Conservation (phyloP, 2,329 filamentous ascomycete genomes). For the Ophiostoma ulmi region DNA sequence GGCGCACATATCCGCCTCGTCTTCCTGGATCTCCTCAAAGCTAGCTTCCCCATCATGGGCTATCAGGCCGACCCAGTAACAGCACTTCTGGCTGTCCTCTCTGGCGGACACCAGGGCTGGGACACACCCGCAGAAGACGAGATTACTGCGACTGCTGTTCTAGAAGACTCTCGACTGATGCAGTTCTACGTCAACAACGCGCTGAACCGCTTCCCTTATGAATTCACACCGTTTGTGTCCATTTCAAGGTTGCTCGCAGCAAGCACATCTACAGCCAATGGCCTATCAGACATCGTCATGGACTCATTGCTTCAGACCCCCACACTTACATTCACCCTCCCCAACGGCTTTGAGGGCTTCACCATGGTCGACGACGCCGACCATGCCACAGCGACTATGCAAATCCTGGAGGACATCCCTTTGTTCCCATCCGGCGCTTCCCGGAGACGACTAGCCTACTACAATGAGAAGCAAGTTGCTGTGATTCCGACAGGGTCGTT, state of each 20-base stretch:
- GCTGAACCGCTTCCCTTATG: slow-evolving; percentile 75
- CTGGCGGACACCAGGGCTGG: slow-evolving; percentile 48
- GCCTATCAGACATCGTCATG: slow-evolving; percentile 46
- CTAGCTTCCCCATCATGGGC: slow-evolving; percentile 60
- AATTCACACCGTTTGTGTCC: slow-evolving; percentile 71
- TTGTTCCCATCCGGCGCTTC: slow-evolving; percentile 52
- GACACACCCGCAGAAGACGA: slow-evolving; percentile 46
- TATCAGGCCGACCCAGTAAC: slow-evolving; percentile 69
- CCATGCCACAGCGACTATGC: slow-evolving; percentile 60
- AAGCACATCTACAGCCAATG: slow-evolving; percentile 38
- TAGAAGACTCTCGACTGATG: slow-evolving; percentile 54
- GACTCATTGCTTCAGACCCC: slow-evolving; percentile 63
- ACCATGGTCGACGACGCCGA: slow-evolving; percentile 78
- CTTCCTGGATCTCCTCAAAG: slow-evolving; percentile 66
- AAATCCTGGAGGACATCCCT: slow-evolving; percentile 58
- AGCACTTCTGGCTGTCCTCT: slow-evolving; percentile 60
- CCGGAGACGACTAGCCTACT: slow-evolving; percentile 41
- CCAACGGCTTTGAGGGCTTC: slow-evolving; percentile 66
- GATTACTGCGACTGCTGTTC: slow-evolving; percentile 40
- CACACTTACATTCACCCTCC: slow-evolving; percentile 73
- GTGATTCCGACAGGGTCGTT: slow-evolving; percentile 60
- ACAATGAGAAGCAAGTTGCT: slow-evolving; percentile 46
- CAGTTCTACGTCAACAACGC: slow-evolving; percentile 61
- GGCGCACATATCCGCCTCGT: slow-evolving; percentile 58
- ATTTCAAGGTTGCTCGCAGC: slow-evolving; percentile 60